These are phyloP conservation scores for Amborella trichopoda DNA, from an alignment of 164 flowering plant genomes.

Conservation along the genomic window DNA sequence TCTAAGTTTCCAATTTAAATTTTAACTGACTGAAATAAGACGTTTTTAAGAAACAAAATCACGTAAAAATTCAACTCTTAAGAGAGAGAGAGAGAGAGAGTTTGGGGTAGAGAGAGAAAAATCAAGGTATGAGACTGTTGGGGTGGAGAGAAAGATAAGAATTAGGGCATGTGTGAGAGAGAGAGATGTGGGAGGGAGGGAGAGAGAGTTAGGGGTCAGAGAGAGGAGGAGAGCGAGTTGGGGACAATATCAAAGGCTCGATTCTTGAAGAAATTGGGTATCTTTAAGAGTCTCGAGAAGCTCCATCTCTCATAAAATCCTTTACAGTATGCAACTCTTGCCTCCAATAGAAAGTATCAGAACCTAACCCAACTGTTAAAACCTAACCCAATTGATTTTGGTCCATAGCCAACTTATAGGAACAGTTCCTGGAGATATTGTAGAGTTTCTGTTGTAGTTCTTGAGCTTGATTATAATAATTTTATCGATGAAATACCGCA, in stretches of 20 bases:
- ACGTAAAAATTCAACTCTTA: no score
- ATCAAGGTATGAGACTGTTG: no score
- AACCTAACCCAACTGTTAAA: constrained; percentile 38
- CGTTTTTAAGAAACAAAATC: no score
- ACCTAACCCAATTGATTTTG: constrained; percentile 46
- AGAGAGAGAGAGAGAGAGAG: no score
- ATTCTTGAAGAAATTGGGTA: constrained; percentile 42
- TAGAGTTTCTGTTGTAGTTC: constrained; percentile 47
- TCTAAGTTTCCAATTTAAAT: no score
- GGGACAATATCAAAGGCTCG: constrained; percentile 44
- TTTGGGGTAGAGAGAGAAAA: no score
- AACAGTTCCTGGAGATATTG: constrained; percentile 43
- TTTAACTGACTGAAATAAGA: no score
- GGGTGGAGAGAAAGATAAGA: no score
- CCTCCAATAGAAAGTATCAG: constrained; percentile 33
- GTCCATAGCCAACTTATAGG: constrained; percentile 43
- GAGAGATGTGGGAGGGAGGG: no score
- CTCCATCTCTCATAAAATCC: constrained; percentile 70
- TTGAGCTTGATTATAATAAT: constrained; percentile 58
- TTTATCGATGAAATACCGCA: constrained; percentile 48
- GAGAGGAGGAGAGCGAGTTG: no score
- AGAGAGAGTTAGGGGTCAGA: no score
- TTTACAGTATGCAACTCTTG: constrained; percentile 42
- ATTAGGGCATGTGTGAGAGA: no score
- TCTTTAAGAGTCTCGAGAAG: constrained; percentile 23